These are phyloP conservation scores for Lachancea quebecensis DNA, from an alignment of 805 yeast species.

Conservation along the genomic window DNA sequence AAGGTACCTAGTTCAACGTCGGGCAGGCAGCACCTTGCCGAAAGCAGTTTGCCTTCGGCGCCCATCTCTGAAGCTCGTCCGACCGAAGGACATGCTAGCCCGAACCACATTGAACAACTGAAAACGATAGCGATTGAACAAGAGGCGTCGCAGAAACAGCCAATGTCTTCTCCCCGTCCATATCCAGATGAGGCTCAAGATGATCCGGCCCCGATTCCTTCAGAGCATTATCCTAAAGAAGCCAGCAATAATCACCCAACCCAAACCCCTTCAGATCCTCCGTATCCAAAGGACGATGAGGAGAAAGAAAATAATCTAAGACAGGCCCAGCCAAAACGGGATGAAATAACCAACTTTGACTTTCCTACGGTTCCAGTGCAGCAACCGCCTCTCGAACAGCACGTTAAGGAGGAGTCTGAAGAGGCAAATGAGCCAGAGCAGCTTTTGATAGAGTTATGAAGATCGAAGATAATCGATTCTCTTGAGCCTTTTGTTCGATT, in stretches of 20 bases:
- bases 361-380: constrained; percentile 38
- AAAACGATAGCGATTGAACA: not conserved
- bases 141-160: not conserved
- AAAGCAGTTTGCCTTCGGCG: too few relatives aligned
- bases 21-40: too few relatives aligned
- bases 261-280: constrained; percentile 3
- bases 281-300: constrained; percentile 25
- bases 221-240: not conserved
- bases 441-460: constrained; percentile 26
- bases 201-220: not conserved
- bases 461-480: not conserved
- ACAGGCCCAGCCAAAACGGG: constrained; percentile 3
- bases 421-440: constrained; percentile 17
- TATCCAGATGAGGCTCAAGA: constrained; percentile 3
- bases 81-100: not conserved
- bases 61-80: too few relatives aligned
- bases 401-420: constrained; percentile 5
- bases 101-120: constrained; percentile 1
- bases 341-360: constrained; percentile 32
- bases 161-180: not conserved
- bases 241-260: too few relatives aligned
- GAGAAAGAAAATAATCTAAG: not conserved
- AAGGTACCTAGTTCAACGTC: not conserved
- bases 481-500: too few relatives aligned
- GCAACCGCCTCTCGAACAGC: constrained; percentile 14